These are phyloP conservation scores for Annulohypoxylon maeteangense DNA, from an alignment of 495 filamentous ascomycete genomes.

Conservation along the genomic window DNA sequence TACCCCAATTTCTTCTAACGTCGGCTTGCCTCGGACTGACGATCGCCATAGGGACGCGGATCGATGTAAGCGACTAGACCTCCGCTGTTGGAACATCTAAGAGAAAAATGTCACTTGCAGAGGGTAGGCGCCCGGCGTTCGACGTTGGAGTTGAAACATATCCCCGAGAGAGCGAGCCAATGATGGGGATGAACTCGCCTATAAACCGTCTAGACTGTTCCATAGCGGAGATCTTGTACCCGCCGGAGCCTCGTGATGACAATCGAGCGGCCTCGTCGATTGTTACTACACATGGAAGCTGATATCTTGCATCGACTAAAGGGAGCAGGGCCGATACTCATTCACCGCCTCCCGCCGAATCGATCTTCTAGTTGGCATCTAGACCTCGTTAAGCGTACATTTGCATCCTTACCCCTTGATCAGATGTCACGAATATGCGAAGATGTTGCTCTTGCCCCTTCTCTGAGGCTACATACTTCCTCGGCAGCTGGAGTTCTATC, in stretches of 20 bases:
- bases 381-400: neutral
- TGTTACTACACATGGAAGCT: slow-evolving; percentile 16
- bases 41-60: slow-evolving; percentile 3
- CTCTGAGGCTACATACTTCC: neutral
- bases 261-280: slow-evolving; percentile 4
- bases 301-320: slow-evolving; percentile 9
- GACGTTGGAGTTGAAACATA: neutral
- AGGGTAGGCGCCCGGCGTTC: neutral
- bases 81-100: neutral
- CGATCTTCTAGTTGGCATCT: neutral
- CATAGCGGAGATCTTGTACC: slow-evolving; percentile 14
- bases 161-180: slow-evolving; percentile 13
- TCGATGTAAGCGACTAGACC: neutral
- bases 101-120: neutral
- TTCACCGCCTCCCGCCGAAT: slow-evolving; percentile 8
- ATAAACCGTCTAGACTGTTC: slow-evolving; percentile 31
- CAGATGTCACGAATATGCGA: neutral
- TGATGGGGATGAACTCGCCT: neutral
- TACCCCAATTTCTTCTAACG: neutral
- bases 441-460: neutral
- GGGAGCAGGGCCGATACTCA: neutral
- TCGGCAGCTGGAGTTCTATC: neutral
- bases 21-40: slow-evolving; percentile 31
- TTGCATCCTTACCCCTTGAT: neutral
- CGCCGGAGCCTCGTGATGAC: slow-evolving; percentile 10